Evolutionary conservation across 202 grass and related monocot genomes (phyloP).

Genomic region (Setaria viridis): DNA sequence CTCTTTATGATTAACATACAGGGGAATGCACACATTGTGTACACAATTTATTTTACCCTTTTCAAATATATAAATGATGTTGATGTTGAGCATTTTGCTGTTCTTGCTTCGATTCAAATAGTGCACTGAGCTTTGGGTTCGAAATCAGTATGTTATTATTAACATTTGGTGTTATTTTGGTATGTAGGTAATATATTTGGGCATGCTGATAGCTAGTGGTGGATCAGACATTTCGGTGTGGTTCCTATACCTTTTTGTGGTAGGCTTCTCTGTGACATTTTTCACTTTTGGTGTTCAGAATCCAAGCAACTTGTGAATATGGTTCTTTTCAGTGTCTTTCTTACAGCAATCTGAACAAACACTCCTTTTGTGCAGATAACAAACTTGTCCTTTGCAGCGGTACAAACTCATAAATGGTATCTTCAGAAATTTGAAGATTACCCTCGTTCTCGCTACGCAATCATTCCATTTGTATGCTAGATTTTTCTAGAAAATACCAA

Average conservation of each 20-base stretch:
- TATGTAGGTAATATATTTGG: constrained; percentile 85
- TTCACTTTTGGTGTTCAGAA: not conserved
- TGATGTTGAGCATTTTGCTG: not conserved
- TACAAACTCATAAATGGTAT: constrained; percentile 93
- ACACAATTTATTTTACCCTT: not conserved
- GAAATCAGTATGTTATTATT: constrained; percentile 16
- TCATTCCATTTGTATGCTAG: constrained; percentile 90
- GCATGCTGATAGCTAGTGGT: constrained; percentile 76
- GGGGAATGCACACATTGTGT: not conserved
- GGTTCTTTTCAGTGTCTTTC: not conserved
- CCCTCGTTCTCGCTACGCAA: constrained; percentile 67
- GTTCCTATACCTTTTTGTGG: constrained; percentile 90
- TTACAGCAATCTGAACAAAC: constrained; percentile 13
- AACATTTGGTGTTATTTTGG: constrained; percentile 27
- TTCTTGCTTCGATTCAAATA: constrained; percentile 20
- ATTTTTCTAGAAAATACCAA: constrained; percentile 18
- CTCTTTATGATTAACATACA: constrained; percentile 3
- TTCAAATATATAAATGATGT: not conserved
- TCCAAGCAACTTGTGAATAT: not conserved
- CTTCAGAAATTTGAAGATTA: constrained; percentile 94
- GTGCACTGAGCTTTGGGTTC: not conserved
- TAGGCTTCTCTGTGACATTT: constrained; percentile 43
- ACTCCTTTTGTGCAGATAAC: constrained; percentile 61
- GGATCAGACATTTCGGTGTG: constrained; percentile 71
- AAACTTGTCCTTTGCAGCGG: constrained; percentile 77